Base-by-base conservation (phyloP, 768 basidiomycete species). In the Phanerochaete sordida region DNA sequence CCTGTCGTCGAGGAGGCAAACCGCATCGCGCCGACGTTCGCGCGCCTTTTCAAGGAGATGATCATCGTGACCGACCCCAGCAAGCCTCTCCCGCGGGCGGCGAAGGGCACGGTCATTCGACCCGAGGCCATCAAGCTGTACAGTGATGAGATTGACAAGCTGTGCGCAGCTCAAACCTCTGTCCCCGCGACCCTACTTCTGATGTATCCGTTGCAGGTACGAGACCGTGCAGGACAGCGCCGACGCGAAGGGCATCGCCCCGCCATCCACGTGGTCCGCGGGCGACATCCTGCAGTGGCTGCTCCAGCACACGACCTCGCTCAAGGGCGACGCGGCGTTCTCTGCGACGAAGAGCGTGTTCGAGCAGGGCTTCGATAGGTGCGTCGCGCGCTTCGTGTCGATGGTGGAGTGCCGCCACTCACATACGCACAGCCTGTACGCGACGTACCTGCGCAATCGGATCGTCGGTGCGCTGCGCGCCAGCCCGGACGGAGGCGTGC, bases 351-450 rank as follows among this genome's bases (percentile, higher is more conserved):
- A 37, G 9, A 69, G 71, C 56, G 35, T 75, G 13, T 72, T 72
- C 43, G 67, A 72, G 16, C 76, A 76, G 48, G 74, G 72, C 1
- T 74, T 75, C 26, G 75, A 77, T 46, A 76, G 74, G 74, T 70
- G 33, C n/a, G n/a, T n/a, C n/a, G n/a, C n/a, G n/a, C n/a, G n/a
- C n/a, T n/a, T n/a, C n/a, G n/a, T n/a, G n/a, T n/a, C n/a, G n/a
- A n/a, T n/a, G n/a, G n/a, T n/a, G n/a, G n/a, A n/a, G n/a, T n/a
- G n/a, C n/a, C n/a, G n/a, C n/a, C n/a, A n/a, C n/a, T n/a, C n/a
- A n/a, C n/a, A n/a, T n/a, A n/a, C n/a, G n/a, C n/a, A n/a, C n/a
- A n/a, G n/a, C n/a, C n/a, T n/a, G n/a, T n/a, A n/a, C n/a, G n/a
- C n/a, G n/a, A n/a, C n/a, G n/a, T n/a, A n/a, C n/a, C n/a, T n/a